phyloP scores from a whole-genome alignment of 371 early-diverging fungal species.

The Mycotypha africana region DNA sequence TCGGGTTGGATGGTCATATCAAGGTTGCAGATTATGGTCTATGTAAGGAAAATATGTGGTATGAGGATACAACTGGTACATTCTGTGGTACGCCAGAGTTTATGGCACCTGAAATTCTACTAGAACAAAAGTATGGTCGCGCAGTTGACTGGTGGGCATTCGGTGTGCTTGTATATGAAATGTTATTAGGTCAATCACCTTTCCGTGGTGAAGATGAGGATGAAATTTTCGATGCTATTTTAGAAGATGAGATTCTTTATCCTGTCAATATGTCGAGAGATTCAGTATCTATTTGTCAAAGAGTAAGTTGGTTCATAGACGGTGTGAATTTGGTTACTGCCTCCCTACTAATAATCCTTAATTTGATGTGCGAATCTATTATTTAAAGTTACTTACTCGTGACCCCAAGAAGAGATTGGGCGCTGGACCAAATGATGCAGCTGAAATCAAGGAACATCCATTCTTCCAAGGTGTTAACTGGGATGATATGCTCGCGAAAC shows the following conservation, averaged over 20 bases:
- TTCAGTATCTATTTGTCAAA: slow-evolving; percentile 85
- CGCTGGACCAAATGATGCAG: slow-evolving; percentile 76
- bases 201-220: slow-evolving; percentile 95
- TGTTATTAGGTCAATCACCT: slow-evolving; percentile 92
- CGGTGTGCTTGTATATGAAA: slow-evolving; percentile 92
- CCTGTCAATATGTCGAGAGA: slow-evolving; percentile 90
- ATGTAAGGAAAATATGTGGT: slow-evolving; percentile 51
- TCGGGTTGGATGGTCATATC: slow-evolving; percentile 88
- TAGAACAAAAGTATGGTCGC: slow-evolving; percentile 78
- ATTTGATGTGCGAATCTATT: too few relatives aligned
- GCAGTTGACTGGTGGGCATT: slow-evolving; percentile 94
- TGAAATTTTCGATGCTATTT: slow-evolving; percentile 93
- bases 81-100: slow-evolving; percentile 93
- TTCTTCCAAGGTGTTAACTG: slow-evolving; percentile 94
- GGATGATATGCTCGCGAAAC: slow-evolving; percentile 84
- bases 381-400: slow-evolving; percentile 83
- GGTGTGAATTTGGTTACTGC: too few relatives aligned
- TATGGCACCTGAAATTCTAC: slow-evolving; percentile 73
- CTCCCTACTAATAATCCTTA: too few relatives aligned
- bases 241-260: slow-evolving; percentile 90
- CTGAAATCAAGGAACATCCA: slow-evolving; percentile 88
- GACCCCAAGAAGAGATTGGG: slow-evolving; percentile 90
- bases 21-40: slow-evolving; percentile 98
- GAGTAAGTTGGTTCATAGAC: slow-evolving; percentile 38
- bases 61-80: slow-evolving; percentile 65